These are phyloP conservation scores for Alternaria metachromatica DNA, from an alignment of 2,329 filamentous ascomycete genomes.

Conservation along the genomic window DNA sequence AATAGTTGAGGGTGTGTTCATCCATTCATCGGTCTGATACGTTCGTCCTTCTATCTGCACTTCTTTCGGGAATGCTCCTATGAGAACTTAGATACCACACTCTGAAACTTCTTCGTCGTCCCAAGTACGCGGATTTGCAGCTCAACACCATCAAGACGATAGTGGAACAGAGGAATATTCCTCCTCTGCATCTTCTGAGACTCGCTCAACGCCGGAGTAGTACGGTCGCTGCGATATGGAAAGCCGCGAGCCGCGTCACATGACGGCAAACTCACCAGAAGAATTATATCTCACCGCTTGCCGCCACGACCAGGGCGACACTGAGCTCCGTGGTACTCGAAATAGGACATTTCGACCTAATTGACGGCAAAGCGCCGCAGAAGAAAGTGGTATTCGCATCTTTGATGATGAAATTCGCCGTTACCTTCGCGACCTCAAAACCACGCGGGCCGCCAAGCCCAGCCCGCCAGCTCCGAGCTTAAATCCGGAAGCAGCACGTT, in stretches of 20 bases:
- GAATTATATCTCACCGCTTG: conserved; percentile 36
- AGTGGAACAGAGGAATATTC: rapidly evolving
- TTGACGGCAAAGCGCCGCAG: conserved; percentile 32
- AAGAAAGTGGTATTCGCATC: conserved; percentile 34
- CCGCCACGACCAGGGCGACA: conserved; percentile 19
- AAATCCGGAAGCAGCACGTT: conserved; percentile 24
- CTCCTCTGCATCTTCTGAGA: not conserved
- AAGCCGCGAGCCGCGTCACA: conserved; percentile 27
- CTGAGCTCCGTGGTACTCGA: conserved; percentile 12
- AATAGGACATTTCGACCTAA: conserved; percentile 8
- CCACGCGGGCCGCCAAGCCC: conserved; percentile 35
- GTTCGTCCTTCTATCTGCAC: conserved; percentile 67
- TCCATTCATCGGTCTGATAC: conserved; percentile 79
- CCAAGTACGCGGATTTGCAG: not conserved
- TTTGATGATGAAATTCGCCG: conserved; percentile 16
- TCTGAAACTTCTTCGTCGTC: not conserved
- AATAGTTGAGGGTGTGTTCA: conserved; percentile 81
- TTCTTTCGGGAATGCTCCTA: conserved; percentile 30
- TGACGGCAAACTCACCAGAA: conserved; percentile 42
- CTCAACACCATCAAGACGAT: not conserved
- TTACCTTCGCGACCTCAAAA: conserved; percentile 24
- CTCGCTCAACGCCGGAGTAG: not conserved
- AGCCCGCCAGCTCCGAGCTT: conserved; percentile 20
- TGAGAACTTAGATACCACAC: conserved; percentile 14
- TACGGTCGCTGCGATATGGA: not conserved